Conservation (phyloP, 805 yeast genomes). For the Sporopachydermia quercuum region DNA sequence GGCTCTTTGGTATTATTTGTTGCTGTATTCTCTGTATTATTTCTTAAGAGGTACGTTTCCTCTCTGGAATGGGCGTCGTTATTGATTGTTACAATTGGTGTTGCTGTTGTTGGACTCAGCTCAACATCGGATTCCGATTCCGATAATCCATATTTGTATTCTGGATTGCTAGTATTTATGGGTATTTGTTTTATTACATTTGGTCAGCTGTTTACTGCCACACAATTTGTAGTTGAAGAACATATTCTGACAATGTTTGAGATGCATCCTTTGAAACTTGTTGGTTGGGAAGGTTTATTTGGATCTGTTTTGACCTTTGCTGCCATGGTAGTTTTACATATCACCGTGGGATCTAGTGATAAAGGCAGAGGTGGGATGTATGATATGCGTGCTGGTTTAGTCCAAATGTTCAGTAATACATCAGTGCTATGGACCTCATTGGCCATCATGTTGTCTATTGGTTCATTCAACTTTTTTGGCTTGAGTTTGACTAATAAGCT, state of each 20-base stretch:
- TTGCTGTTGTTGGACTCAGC: conserved; percentile 58
- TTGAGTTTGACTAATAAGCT: conserved; percentile 47
- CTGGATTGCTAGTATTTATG: conserved; percentile 20
- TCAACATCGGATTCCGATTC: conserved; percentile 27
- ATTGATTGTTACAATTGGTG: conserved; percentile 50
- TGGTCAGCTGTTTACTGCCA: conserved; percentile 56
- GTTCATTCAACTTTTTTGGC: conserved; percentile 61
- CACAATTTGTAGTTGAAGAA: conserved; percentile 70
- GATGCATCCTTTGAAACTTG: conserved; percentile 47
- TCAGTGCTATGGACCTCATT: conserved; percentile 37
- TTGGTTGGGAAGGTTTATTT: conserved; percentile 61
- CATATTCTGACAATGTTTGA: conserved; percentile 38
- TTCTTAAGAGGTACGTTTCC: conserved; percentile 39
- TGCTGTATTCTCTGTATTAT: conserved; percentile 51
- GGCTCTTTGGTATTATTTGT: conserved; percentile 68
- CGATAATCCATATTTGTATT: conserved; percentile 5
- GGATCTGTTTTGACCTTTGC: conserved; percentile 35
- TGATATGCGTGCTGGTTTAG: conserved; percentile 36
- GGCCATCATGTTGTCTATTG: conserved; percentile 56
- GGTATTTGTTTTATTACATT: conserved; percentile 45
- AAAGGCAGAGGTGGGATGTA: conserved; percentile 34
- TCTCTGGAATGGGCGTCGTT: conserved; percentile 56
- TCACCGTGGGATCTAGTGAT: conserved; percentile 23
- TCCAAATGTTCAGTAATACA: conserved; percentile 25
- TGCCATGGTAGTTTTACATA: conserved; percentile 29